phyloP scores from a whole-genome alignment of 1,284 basidiomycete species.

The Neonothopanus nambi region DNA sequence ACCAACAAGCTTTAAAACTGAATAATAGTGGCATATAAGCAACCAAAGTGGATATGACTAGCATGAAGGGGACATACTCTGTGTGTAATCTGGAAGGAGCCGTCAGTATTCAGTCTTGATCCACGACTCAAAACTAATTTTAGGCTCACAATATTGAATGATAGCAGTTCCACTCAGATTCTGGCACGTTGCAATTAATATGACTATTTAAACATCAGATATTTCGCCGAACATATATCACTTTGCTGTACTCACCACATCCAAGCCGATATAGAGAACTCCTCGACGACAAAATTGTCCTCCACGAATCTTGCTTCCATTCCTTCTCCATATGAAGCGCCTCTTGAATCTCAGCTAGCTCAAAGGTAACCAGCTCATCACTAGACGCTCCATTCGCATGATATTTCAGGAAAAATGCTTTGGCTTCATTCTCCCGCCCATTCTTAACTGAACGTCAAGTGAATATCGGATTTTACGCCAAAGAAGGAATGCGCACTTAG shows the following conservation, averaged over 20 bases:
- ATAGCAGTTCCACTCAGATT: slow-evolving; percentile 14
- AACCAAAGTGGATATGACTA: too few relatives aligned
- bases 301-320: slow-evolving; percentile 12
- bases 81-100: background rate
- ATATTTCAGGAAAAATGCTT: slow-evolving; percentile 12
- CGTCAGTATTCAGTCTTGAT: background rate
- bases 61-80: slow-evolving; percentile 1
- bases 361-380: slow-evolving; percentile 17
- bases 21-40: too few relatives aligned
- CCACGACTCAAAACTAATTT: background rate
- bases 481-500: slow-evolving; percentile 8
- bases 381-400: slow-evolving; percentile 16
- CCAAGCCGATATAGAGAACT: slow-evolving; percentile 9
- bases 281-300: slow-evolving; percentile 7
- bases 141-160: slow-evolving; percentile 6
- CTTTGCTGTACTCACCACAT: slow-evolving; percentile 1
- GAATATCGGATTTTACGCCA: background rate
- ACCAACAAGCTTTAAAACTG: too few relatives aligned
- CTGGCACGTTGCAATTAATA: slow-evolving; percentile 12
- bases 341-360: slow-evolving; percentile 15
- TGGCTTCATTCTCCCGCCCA: slow-evolving; percentile 11
- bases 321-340: slow-evolving; percentile 12
- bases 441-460: slow-evolving; percentile 9
- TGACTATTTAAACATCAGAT: background rate
- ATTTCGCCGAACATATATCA: background rate